phyloP scores from a whole-genome alignment of 495 filamentous ascomycete species.

The Pyronema domesticum region DNA sequence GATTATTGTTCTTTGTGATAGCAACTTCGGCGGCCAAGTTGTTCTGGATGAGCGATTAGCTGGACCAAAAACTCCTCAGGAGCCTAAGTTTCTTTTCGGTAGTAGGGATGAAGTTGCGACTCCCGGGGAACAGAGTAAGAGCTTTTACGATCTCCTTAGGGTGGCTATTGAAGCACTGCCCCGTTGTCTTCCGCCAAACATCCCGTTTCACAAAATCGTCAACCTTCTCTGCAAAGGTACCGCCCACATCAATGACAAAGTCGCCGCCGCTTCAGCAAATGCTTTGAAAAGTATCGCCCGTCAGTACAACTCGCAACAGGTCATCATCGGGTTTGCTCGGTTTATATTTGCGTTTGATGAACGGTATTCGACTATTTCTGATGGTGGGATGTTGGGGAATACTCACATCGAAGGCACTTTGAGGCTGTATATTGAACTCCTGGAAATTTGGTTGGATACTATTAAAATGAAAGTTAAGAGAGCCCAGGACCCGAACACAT shows the following conservation, averaged over 20 bases:
- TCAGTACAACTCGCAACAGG: conserved; percentile 83
- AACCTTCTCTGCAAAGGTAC: conserved; percentile 93
- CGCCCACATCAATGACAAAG: conserved; percentile 82
- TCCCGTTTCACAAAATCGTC: conserved; percentile 84
- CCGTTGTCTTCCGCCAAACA: conserved; percentile 74
- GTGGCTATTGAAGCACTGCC: conserved; percentile 91
- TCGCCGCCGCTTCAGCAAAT: conserved; percentile 77
- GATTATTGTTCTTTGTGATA: conserved; percentile 88
- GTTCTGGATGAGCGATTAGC: conserved; percentile 89
- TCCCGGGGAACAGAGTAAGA: conserved; percentile 69
- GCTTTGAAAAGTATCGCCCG: conserved; percentile 89
- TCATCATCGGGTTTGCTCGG: conserved; percentile 86
- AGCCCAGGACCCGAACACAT: conserved; percentile 39
- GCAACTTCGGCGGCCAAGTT: conserved; percentile 89
- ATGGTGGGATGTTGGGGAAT: conserved; percentile 88
- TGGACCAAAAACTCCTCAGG: conserved; percentile 78
- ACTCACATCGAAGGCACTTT: conserved; percentile 91
- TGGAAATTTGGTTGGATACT: conserved; percentile 94
- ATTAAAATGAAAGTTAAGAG: conserved; percentile 59
- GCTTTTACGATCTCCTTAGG: conserved; percentile 87
- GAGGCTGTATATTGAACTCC: conserved; percentile 75
- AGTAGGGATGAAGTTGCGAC: conserved; percentile 55
- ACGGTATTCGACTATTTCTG: conserved; percentile 91
- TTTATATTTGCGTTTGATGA: conserved; percentile 99
- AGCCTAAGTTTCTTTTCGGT: conserved; percentile 81